Conservation (phyloP, 2,329 filamentous ascomycete genomes). For the Capronia epimyces region DNA sequence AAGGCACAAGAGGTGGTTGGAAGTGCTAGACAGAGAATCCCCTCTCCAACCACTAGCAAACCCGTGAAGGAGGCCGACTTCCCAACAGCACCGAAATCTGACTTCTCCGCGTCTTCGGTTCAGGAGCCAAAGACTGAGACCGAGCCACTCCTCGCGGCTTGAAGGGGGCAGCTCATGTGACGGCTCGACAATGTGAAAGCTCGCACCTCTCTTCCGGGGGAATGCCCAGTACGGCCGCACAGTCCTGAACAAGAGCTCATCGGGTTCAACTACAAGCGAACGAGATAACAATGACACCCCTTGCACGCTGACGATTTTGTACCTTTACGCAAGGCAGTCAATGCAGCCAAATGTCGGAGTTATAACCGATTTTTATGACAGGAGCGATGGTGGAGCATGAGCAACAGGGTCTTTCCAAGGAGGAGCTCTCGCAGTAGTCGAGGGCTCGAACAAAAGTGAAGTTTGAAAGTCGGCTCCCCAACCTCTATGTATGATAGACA, state of each 20-base stretch:
- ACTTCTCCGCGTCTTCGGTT: neutral
- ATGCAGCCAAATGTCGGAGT: neutral
- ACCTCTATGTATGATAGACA: constrained; percentile 17
- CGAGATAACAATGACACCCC: neutral
- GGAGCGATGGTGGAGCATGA: neutral
- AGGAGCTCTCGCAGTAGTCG: neutral
- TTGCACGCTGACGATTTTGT: constrained; percentile 1
- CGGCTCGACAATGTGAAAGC: constrained; percentile 10
- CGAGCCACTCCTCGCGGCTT: neutral
- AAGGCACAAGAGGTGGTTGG: constrained; percentile 53
- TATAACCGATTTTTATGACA: neutral
- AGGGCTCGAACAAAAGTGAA: neutral
- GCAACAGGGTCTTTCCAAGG: neutral
- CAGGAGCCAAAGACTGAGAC: constrained; percentile 1
- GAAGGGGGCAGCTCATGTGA: neutral
- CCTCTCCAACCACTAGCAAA: constrained; percentile 17
- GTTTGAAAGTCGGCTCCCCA: neutral
- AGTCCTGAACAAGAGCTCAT: neutral
- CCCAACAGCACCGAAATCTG: constrained; percentile 38
- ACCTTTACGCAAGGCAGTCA: constrained; percentile 2
- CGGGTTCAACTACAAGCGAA: constrained; percentile 1
- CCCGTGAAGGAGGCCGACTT: constrained; percentile 47
- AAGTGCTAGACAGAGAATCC: constrained; percentile 33
- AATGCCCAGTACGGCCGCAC: neutral
- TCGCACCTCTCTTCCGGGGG: neutral